Conservation (phyloP, 257 asterid genomes). For the Fraxinus americana region DNA sequence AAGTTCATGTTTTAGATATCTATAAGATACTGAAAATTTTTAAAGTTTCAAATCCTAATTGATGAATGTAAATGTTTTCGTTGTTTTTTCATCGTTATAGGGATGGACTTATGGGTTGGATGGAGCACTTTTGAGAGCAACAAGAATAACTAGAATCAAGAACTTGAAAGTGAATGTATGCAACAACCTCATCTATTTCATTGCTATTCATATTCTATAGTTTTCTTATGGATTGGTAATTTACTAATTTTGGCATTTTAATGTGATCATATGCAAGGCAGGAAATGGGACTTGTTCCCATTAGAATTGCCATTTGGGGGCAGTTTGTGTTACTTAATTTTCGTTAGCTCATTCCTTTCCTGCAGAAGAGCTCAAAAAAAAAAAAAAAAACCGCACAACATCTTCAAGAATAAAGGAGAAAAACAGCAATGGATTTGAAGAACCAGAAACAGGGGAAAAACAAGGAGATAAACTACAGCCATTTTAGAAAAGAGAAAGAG, state of each 20-base stretch:
- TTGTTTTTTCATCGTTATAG: slow-evolving; percentile 33
- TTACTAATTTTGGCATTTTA: background rate
- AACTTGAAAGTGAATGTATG: slow-evolving; percentile 71
- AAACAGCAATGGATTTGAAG: too few relatives aligned
- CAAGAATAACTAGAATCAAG: slow-evolving; percentile 69
- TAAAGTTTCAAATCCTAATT: background rate
- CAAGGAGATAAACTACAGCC: too few relatives aligned
- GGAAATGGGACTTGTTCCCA: slow-evolving; percentile 83
- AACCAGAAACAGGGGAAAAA: too few relatives aligned
- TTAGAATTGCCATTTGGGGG: slow-evolving; percentile 75
- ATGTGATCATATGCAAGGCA: slow-evolving; percentile 37
- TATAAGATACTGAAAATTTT: background rate
- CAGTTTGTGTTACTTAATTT: slow-evolving; percentile 73
- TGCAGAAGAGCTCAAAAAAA: too few relatives aligned
- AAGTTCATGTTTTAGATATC: background rate
- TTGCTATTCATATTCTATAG: slow-evolving; percentile 11
- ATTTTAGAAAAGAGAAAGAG: too few relatives aligned
- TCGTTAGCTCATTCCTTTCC: too few relatives aligned
- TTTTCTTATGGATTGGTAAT: slow-evolving; percentile 7
- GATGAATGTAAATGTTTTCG: background rate
- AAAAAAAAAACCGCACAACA: too few relatives aligned
- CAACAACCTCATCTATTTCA: slow-evolving; percentile 10
- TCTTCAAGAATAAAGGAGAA: too few relatives aligned
- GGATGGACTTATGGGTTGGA: slow-evolving; percentile 92
- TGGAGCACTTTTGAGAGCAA: slow-evolving; percentile 74